Conservation (phyloP, 805 yeast genomes). For the Teunomyces barrocoloradensis region DNA sequence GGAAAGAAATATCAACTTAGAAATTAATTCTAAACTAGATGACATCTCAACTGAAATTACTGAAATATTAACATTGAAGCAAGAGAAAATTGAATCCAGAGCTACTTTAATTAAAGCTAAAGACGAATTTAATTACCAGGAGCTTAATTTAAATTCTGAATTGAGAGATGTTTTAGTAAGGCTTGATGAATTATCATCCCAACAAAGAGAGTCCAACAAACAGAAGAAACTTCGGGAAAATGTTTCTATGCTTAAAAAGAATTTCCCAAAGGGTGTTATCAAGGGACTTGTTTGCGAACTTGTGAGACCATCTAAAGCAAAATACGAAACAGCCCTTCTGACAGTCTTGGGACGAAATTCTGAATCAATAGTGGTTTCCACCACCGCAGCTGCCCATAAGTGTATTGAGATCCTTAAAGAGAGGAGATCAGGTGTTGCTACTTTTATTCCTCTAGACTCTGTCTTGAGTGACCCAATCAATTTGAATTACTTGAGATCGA, state of each 20-base stretch:
- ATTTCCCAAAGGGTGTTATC: constrained; percentile 72
- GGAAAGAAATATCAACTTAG: constrained; percentile 34
- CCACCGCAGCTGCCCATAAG: constrained; percentile 61
- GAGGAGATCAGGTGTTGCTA: constrained; percentile 79
- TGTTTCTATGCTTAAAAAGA: constrained; percentile 61
- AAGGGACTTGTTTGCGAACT: constrained; percentile 78
- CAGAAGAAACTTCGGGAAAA: constrained; percentile 74
- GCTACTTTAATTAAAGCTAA: constrained; percentile 30
- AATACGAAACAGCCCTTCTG: constrained; percentile 70
- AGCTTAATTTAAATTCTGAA: constrained; percentile 59
- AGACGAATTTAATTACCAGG: constrained; percentile 43
- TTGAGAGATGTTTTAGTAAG: constrained; percentile 57
- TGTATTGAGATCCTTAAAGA: constrained; percentile 80
- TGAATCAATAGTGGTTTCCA: constrained; percentile 84
- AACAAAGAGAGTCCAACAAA: constrained; percentile 68
- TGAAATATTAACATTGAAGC: constrained; percentile 27
- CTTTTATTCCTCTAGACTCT: constrained; percentile 85
- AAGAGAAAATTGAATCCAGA: constrained; percentile 24
- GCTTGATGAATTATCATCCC: constrained; percentile 72
- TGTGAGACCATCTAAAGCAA: constrained; percentile 71
- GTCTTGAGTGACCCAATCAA: constrained; percentile 54
- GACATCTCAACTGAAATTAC: constrained; percentile 30
- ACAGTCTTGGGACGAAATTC: constrained; percentile 75
- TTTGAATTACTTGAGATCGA: constrained; percentile 51
- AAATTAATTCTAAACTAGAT: constrained; percentile 30